A percentile compares a stretch with the other conserved stretches of the same genome.
Conservation (phyloP, 352 stramenopile genomes). For the Phytophthora pinifolia region DNA sequence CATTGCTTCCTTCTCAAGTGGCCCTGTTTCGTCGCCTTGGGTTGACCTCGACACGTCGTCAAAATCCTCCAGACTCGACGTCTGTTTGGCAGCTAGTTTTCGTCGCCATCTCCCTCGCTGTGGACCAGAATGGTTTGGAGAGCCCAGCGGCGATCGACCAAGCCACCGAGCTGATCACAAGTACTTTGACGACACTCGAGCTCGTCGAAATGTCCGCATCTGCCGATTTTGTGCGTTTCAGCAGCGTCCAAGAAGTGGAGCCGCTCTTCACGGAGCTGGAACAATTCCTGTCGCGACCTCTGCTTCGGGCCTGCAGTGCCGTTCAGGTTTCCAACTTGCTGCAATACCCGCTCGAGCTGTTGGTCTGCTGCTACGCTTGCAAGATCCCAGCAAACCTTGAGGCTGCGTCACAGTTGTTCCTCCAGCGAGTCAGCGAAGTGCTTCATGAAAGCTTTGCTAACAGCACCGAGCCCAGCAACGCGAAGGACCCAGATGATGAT, state of each 20-base stretch:
- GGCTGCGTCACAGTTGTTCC: conserved; percentile 22
- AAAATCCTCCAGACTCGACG: conserved; percentile 6
- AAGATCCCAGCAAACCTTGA: conserved; percentile 19
- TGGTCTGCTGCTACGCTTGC: conserved; percentile 40
- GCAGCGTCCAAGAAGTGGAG: conserved; percentile 12
- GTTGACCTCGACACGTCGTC: conserved; percentile 4
- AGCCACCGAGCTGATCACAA: conserved; percentile 37
- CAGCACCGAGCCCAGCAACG: not conserved
- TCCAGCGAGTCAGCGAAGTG: conserved; percentile 20
- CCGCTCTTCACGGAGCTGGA: conserved; percentile 24
- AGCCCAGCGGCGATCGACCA: conserved; percentile 15
- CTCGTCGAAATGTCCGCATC: conserved; percentile 37
- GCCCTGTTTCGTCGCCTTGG: conserved; percentile 42
- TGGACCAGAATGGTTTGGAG: conserved; percentile 12
- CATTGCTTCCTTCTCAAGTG: conserved; percentile 53
- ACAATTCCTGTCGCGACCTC: conserved; percentile 16
- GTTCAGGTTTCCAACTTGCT: conserved; percentile 36
- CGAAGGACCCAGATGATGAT: not conserved
- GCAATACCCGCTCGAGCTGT: conserved; percentile 44
- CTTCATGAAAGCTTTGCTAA: conserved; percentile 7
- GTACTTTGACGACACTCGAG: conserved; percentile 39
- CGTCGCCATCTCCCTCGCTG: conserved; percentile 18
- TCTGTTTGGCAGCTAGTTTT: conserved; percentile 40
- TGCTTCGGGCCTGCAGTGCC: conserved; percentile 21
- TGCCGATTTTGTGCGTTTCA: conserved; percentile 19